phyloP scores from a whole-genome alignment of 2,329 filamentous ascomycete species.

The Arachnopeziza araneosa region DNA sequence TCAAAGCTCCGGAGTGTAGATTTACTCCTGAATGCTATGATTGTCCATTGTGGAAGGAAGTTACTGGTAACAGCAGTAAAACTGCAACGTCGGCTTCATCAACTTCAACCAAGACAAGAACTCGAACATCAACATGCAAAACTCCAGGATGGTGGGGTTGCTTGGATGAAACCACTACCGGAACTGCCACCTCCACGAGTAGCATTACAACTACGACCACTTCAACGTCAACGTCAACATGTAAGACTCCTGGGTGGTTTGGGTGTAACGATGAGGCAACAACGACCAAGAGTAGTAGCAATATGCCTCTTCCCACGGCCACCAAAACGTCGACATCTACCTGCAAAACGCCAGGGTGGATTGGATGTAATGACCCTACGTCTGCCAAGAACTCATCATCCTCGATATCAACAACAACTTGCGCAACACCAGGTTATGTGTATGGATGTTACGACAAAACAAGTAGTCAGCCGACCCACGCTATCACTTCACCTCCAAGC shows the following conservation, averaged over 20 bases:
- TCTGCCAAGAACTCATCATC: conserved; percentile 30
- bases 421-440: conserved; percentile 51
- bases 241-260: conserved; percentile 42
- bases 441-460: conserved; percentile 48
- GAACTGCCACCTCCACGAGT: conserved; percentile 17
- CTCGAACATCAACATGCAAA: conserved; percentile 78
- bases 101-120: conserved; percentile 56
- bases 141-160: conserved; percentile 76
- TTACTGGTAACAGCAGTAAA: conserved; percentile 68
- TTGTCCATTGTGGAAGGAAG: conserved; percentile 86
- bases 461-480: conserved; percentile 30
- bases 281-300: conserved; percentile 26
- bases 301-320: conserved; percentile 7
- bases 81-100: conserved; percentile 59
- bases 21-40: conserved; percentile 78
- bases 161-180: conserved; percentile 38
- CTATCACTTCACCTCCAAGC: conserved; percentile 32
- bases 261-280: conserved; percentile 44
- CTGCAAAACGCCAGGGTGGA: conserved; percentile 40
- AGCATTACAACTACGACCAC: conserved; percentile 28
- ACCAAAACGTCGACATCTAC: conserved; percentile 23
- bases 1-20: conserved; percentile 70
- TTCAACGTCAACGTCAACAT: conserved; percentile 36
- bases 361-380: conserved; percentile 44
- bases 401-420: conserved; percentile 31